A percentile compares a stretch with the other conserved stretches of the same genome.
Evolutionary conservation across 768 basidiomycete species (phyloP).

Genomic region (Cytidiella melzeri): DNA sequence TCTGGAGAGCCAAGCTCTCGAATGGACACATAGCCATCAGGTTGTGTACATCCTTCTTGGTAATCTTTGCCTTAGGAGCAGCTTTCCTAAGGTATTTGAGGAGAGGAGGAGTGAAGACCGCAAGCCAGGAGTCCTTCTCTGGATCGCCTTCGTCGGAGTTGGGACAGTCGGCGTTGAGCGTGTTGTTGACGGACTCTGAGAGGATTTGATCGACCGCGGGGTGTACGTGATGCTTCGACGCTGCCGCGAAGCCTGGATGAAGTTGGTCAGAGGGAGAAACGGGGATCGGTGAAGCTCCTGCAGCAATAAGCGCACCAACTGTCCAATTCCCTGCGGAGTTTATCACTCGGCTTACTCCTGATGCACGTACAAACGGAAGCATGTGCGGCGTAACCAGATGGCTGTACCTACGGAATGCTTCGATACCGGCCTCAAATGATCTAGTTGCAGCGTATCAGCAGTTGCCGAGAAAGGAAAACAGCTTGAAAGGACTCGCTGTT

Average conservation of each 20-base stretch:
- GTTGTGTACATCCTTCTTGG: slow-evolving; percentile 44
- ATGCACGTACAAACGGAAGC: slow-evolving; percentile 50
- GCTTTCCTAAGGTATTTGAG: slow-evolving; percentile 52
- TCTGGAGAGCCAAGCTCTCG: slow-evolving; percentile 50
- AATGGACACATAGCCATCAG: slow-evolving; percentile 77
- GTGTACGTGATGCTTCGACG: slow-evolving; percentile 35
- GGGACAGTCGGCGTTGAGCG: slow-evolving; percentile 47
- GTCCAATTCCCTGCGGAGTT: slow-evolving; percentile 67
- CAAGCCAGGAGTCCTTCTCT: slow-evolving; percentile 48
- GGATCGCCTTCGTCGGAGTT: slow-evolving; percentile 37
- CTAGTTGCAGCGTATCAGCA: slow-evolving; percentile 19
- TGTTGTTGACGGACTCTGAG: slow-evolving; percentile 40
- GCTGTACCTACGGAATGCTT: slow-evolving; percentile 48
- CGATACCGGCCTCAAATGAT: slow-evolving; percentile 43
- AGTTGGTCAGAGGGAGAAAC: neutral
- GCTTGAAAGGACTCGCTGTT: slow-evolving; percentile 40
- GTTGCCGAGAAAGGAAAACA: neutral
- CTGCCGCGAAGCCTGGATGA: slow-evolving; percentile 51
- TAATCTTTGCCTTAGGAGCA: slow-evolving; percentile 57
- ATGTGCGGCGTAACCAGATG: slow-evolving; percentile 36
- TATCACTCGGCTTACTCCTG: slow-evolving; percentile 53
- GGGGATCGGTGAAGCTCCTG: neutral
- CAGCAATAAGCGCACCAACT: slow-evolving; percentile 36
- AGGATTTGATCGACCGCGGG: slow-evolving; percentile 53
- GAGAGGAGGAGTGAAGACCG: slow-evolving; percentile 49